Evolutionary conservation across 2,329 filamentous ascomycete species (phyloP).

Genomic region (Phymatotrichopsis omnivora): DNA sequence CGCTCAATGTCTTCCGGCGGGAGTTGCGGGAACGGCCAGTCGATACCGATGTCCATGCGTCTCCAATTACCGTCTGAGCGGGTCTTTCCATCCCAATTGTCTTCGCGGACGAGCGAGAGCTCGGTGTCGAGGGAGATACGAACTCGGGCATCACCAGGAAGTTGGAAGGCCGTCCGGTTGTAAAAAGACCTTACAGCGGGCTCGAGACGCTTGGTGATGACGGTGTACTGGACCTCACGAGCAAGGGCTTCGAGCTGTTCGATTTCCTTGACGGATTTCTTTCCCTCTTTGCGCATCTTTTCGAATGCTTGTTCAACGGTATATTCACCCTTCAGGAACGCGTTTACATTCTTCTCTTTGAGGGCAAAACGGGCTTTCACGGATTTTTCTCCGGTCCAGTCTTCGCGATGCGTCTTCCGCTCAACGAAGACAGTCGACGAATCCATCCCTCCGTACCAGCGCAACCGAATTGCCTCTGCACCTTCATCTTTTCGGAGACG

Average conservation of each 20-base stretch:
- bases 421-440: slow-evolving; percentile 93
- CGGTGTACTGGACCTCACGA: slow-evolving; percentile 84
- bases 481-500: slow-evolving; percentile 96
- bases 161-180: slow-evolving; percentile 93
- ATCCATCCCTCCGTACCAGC: slow-evolving; percentile 97
- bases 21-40: slow-evolving; percentile 85
- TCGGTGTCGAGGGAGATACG: slow-evolving; percentile 96
- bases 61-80: slow-evolving; percentile 86
- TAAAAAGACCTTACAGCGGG: slow-evolving; percentile 95
- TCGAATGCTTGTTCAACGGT: slow-evolving; percentile 86
- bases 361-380: slow-evolving; percentile 92
- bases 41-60: slow-evolving; percentile 92
- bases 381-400: slow-evolving; percentile 98
- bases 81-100: slow-evolving; percentile 73
- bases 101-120: slow-evolving; percentile 86
- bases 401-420: slow-evolving; percentile 93
- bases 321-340: slow-evolving; percentile 73
- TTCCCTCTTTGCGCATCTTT: slow-evolving; percentile 89
- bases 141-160: slow-evolving; percentile 89
- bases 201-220: slow-evolving; percentile 73
- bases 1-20: slow-evolving; percentile 74
- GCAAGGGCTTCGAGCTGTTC: slow-evolving; percentile 83
- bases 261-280: slow-evolving; percentile 86
- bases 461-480: slow-evolving; percentile 86
- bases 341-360: slow-evolving; percentile 96